Base-by-base conservation (phyloP, 2,329 filamentous ascomycete species). In the Fusarium xyrophilum region DNA sequence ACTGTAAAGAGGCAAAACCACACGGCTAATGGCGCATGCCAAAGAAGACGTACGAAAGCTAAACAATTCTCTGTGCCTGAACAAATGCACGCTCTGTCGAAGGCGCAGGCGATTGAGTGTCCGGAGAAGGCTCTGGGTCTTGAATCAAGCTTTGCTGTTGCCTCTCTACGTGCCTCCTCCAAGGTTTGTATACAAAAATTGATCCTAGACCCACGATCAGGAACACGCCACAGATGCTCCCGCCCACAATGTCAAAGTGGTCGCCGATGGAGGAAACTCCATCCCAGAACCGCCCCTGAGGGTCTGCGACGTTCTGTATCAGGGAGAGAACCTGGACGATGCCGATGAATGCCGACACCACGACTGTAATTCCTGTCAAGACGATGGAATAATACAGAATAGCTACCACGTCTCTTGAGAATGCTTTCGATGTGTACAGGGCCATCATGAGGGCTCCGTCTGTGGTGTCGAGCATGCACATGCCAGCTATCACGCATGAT, bases 401-500 rank as follows among this genome's bases (percentile, higher is more conserved):
- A 1, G 94, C 93, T n/a, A 98, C 88, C 2, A 86, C 86, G 74
- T 98, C 94, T 60, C 91, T 84, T 1, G 92, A 89, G 47, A 96
- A 89, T 32, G 91, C 83, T 64, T 87, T 92, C 39, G 90, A 91
- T 0, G 94, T 93, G 79, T 99, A 98, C 2, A 98, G 83, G 1
- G 91, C 90, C 88, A 97, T 94, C 94, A 98, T 98, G 23, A 97
- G 84, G 2, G 95, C 95, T 27, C 95, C 95, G 73, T 98, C 96
- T 0, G 90, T 91, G 0, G 94, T 97, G 79, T 98, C 96, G 9
- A 98, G 83, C 25, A 98, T 85, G 77, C 94, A 97, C 96, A 99
- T 98, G 61, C 93, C 96, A 2, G 91, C 93, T 90, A 50, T 2
- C 44, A 3, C 9, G 25, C 9, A 17, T 53, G 28, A 60, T 35